phyloP scores from a whole-genome alignment of 2,329 filamentous ascomycete genomes.

The Claviceps cyperi region DNA sequence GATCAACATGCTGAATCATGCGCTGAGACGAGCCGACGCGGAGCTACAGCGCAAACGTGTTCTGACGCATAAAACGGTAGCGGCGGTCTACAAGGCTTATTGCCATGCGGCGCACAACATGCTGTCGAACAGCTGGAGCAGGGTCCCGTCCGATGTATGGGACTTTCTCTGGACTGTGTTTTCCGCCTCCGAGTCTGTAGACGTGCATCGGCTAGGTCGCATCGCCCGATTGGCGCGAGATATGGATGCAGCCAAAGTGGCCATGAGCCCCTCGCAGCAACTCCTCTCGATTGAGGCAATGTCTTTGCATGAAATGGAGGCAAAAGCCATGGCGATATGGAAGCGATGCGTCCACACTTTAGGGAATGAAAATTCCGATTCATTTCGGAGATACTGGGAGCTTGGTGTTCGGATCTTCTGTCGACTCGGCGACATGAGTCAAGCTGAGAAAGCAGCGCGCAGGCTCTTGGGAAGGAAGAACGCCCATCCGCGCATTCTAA shows the following conservation, averaged over 20 bases:
- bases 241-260: constrained; percentile 43
- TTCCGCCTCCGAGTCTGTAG: constrained; percentile 33
- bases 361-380: constrained; percentile 28
- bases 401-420: constrained; percentile 53
- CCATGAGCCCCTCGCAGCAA: constrained; percentile 42
- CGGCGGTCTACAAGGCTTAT: constrained; percentile 35
- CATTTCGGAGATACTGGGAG: constrained; percentile 43
- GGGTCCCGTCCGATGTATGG: constrained; percentile 48
- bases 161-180: constrained; percentile 50
- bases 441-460: constrained; percentile 41
- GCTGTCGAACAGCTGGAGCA: constrained; percentile 31
- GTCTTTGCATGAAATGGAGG: constrained; percentile 45
- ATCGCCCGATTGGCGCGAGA: constrained; percentile 50
- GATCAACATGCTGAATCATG: constrained; percentile 21
- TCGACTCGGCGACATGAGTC: constrained; percentile 39
- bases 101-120: constrained; percentile 32
- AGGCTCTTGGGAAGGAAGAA: constrained; percentile 34
- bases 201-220: constrained; percentile 44
- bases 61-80: constrained; percentile 21
- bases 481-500: constrained; percentile 38
- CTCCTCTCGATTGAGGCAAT: constrained; percentile 55
- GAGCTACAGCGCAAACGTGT: constrained; percentile 15
- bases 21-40: constrained; percentile 15
- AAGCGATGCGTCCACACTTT: constrained; percentile 40
- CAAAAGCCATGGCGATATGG: constrained; percentile 49